Evolutionary conservation across 2,329 filamentous ascomycete genomes (phyloP), one percentile per base, ranked within the genome.

Genomic region (Colletotrichum destructivum): DNA sequence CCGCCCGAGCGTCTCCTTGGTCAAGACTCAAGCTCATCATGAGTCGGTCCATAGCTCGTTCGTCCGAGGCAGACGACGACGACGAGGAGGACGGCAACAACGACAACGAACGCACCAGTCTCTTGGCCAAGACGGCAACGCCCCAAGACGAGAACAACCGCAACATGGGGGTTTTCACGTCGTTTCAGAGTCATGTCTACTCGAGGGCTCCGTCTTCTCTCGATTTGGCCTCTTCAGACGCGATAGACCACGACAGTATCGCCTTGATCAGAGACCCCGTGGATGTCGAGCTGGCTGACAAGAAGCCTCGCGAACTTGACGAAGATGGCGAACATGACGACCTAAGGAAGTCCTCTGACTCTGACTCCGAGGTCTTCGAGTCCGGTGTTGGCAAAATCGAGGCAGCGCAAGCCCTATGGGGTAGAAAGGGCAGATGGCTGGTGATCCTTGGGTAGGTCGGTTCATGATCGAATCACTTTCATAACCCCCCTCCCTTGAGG

Each of bases 351-450:
- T 8, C 26, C 11, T 16, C n/a, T 8, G 21, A 15, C 38, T 26
- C 64, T 12, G 23, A 21, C 38, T 26, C 64, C 15, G 23, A 18
- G 35, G 51, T 21, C 3, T 16, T 62, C 4, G 69, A 71, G 18
- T 21, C 69, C 2, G 63, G 68, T 38, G 57, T 68, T 13, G 52
- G 44, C n/a, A 62, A 44, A 18, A 68, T 68, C 18, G 31, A 71
- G 35, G 57, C 51, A 18, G 57, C 51, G n/a, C 64, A 62, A n/a
- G 54, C 52, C 21, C 21, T 71, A 5, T 68, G 56, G 69, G 56
- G 64, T 2, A 62, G 46, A 16, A 71, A 42, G 12, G 56, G 69
- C 21, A 67, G 57, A 54, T 62, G 69, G 64, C 44, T 68, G 3
- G 64, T 68, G 7, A 67, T 71, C 16, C 46, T 66, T 13, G 69